These are phyloP conservation scores for Trichoderma koningiopsis DNA, from an alignment of 2,329 filamentous ascomycete genomes.

Conservation along the genomic window DNA sequence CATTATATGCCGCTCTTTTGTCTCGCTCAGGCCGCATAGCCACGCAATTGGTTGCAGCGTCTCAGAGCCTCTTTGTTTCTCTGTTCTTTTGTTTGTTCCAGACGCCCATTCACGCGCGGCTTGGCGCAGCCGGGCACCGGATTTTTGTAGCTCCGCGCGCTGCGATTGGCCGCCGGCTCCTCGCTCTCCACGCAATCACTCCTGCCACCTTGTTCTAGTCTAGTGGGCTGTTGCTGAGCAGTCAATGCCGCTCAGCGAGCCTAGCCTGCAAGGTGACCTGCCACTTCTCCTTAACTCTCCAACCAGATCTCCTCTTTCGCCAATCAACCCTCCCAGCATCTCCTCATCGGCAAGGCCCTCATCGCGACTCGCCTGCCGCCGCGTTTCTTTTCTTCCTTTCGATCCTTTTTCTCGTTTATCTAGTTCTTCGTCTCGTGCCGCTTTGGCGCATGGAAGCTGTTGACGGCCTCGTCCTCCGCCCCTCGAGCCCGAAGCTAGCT, in stretches of 20 bases:
- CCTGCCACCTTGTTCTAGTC: conserved; percentile 12
- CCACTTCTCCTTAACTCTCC: conserved; percentile 30
- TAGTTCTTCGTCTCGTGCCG: conserved; percentile 33
- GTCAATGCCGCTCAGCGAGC: conserved; percentile 33
- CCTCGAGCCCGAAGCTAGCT: conserved; percentile 28
- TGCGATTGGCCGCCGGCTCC: conserved; percentile 29
- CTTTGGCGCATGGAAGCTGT: conserved; percentile 45
- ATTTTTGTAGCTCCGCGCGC: conserved; percentile 28
- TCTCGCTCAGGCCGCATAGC: not conserved
- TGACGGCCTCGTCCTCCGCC: conserved; percentile 33
- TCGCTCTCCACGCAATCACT: conserved; percentile 26
- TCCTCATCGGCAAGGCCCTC: conserved; percentile 34
- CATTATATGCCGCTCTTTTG: fast-evolving
- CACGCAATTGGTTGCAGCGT: conserved; percentile 2
- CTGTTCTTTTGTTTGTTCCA: not conserved
- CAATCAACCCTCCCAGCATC: conserved; percentile 29
- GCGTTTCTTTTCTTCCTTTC: conserved; percentile 21
- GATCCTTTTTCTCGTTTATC: conserved; percentile 26
- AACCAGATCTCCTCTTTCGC: conserved; percentile 27
- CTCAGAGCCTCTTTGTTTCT: not conserved
- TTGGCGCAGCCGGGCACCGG: conserved; percentile 26
- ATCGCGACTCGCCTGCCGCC: conserved; percentile 30
- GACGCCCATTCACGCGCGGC: conserved; percentile 21
- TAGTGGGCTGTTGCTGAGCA: conserved; percentile 24
- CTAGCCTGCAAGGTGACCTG: conserved; percentile 38